Evolutionary conservation across 352 stramenopile species (phyloP).

Genomic region (Pythium brassicae): DNA sequence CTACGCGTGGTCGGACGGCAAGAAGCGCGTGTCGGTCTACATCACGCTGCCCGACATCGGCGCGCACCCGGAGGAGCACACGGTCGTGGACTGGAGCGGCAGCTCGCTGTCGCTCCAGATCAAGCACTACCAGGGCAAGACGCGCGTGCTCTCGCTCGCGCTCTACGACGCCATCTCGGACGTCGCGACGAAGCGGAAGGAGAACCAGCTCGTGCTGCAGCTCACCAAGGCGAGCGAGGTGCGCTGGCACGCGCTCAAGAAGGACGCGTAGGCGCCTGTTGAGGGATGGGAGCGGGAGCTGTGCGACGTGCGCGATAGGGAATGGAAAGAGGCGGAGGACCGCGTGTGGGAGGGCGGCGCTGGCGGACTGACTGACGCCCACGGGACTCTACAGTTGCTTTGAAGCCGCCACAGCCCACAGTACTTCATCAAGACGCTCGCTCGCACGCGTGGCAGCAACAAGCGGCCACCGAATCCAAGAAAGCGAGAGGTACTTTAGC

Average conservation of each 20-base stretch:
- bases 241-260: conserved; percentile 82
- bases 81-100: conserved; percentile 61
- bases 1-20: conserved; percentile 81
- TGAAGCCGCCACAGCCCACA: too few species aligned
- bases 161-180: conserved; percentile 82
- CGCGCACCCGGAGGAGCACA: conserved; percentile 53
- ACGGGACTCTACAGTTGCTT: not conserved
- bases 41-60: conserved; percentile 65
- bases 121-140: conserved; percentile 65
- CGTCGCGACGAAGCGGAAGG: conserved; percentile 73
- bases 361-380: not conserved
- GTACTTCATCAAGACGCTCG: too few species aligned
- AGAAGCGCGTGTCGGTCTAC: conserved; percentile 79
- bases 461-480: not conserved
- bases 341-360: too few species aligned
- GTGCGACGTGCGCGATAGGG: too few species aligned
- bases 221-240: conserved; percentile 77
- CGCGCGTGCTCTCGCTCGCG: conserved; percentile 60
- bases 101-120: conserved; percentile 55
- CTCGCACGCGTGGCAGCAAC: not conserved
- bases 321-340: too few species aligned
- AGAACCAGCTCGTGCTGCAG: conserved; percentile 74
- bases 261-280: conserved; percentile 38
- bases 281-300: not conserved
- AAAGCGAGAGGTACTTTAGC: conserved; percentile 9